Evolutionary conservation across 2,329 filamentous ascomycete species (phyloP).

Genomic region (Colletotrichum nymphaeae): DNA sequence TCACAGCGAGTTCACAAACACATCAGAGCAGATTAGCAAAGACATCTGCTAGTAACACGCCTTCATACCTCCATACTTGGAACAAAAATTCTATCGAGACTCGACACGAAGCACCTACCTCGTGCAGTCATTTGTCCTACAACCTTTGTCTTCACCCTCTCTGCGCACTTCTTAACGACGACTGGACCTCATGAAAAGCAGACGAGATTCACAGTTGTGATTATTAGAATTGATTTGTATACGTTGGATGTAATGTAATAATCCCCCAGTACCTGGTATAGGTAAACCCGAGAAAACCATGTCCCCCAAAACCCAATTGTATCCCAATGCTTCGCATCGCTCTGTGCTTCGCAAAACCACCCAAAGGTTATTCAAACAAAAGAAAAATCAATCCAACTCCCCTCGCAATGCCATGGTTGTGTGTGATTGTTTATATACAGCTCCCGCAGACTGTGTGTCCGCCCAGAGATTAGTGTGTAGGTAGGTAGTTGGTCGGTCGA

Average conservation of each 20-base stretch:
- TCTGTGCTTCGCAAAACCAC: not conserved
- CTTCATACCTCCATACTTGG: too few species aligned
- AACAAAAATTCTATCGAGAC: too few species aligned
- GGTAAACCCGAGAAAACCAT: not conserved
- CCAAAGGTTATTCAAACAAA: not conserved
- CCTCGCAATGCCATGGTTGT: conserved; percentile 30
- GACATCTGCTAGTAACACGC: too few species aligned
- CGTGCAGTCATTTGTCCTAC: too few species aligned
- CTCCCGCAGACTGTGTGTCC: not conserved
- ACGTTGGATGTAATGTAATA: not conserved
- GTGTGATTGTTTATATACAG: conserved; percentile 2
- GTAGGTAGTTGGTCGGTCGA: not conserved
- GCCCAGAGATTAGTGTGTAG: not conserved
- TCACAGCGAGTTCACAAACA: too few species aligned
- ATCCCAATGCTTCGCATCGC: conserved; percentile 5
- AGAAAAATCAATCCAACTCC: conserved; percentile 27
- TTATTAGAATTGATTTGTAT: not conserved
- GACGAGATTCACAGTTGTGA: not conserved
- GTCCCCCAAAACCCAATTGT: not conserved
- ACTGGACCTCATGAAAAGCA: too few species aligned
- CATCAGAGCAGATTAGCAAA: too few species aligned
- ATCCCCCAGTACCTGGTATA: not conserved
- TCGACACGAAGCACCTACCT: too few species aligned
- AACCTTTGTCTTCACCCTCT: too few species aligned
- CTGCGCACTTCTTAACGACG: too few species aligned